Evolutionary conservation across 2,329 filamentous ascomycete genomes (phyloP).

Genomic region (Colletotrichum sp.): DNA sequence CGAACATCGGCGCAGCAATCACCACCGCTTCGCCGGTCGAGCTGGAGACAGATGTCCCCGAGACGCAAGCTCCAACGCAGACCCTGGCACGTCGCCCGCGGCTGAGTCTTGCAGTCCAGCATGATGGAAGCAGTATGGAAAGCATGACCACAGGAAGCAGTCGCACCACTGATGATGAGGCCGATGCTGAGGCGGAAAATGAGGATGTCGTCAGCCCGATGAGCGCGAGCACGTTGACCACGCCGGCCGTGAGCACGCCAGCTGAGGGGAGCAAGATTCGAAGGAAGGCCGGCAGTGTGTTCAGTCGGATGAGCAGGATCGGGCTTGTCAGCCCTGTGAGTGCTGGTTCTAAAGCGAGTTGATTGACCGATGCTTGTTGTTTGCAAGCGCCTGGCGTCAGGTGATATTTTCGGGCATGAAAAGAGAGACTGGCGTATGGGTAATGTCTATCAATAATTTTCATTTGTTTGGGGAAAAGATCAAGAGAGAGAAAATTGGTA

Average conservation of each 20-base stretch:
- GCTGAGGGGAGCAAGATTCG: neutral
- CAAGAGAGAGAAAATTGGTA: neutral
- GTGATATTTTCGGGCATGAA: neutral
- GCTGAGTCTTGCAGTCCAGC: neutral
- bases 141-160: constrained; percentile 34
- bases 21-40: neutral
- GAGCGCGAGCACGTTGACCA: neutral
- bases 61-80: neutral
- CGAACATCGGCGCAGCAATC: neutral
- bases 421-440: neutral
- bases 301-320: constrained; percentile 18
- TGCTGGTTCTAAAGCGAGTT: neutral
- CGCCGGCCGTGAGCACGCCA: neutral
- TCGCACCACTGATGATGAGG: constrained; percentile 22
- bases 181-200: constrained; percentile 24
- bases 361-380: neutral
- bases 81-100: neutral
- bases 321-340: constrained; percentile 14
- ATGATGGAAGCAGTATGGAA: constrained; percentile 24
- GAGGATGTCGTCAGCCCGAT: constrained; percentile 24
- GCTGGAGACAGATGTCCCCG: neutral
- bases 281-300: constrained; percentile 19
- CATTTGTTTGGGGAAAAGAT: neutral
- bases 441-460: neutral
- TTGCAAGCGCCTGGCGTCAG: neutral